Base-by-base conservation (phyloP, 2,329 filamentous ascomycete species). In the Apiospora marii region DNA sequence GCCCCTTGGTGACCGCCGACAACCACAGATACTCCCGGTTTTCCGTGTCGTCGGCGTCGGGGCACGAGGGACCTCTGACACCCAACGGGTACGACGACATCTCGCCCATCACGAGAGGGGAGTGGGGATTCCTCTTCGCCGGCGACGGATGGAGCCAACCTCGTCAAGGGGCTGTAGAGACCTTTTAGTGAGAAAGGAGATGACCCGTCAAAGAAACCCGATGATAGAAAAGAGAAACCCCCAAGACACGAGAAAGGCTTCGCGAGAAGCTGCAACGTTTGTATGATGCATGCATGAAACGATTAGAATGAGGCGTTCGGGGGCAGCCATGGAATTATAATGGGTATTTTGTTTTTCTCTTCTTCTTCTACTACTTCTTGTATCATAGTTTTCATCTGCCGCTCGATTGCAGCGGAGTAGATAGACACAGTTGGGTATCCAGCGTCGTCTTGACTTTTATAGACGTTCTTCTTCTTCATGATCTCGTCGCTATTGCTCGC, bases 1-100 rank as follows among this genome's bases (percentile, higher is more conserved):
- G 76, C 48, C 67, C 51, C 1, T 53, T 68, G n/a, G 64, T 44
- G 44, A 37, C 68, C 44, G 68, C 43, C 68, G 64, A 53, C 72
- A 41, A 41, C 8, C 34, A 41, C 34, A 64, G 58, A 34, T 73
- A 58, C 68, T 73, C 70, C 61, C 72, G 70, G 53, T 72, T 43
- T 69, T 49, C 70, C 68, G 68, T 74, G 69, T 61, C 75, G 41
- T 72, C 74, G 69, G 77, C 79, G 71, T 78, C 73, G 68, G n/a
- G 34, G 22, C 34, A 64, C 5, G 74, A 85, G 27, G 88, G 87
- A 0, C 87, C 89, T 0, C 79, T 83, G 81, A 91, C 90, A 72
- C 90, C 89, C 1, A 90, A 91, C 74, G 86, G 83, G 10, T 89
- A 88, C 74, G 89, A 90, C 27, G 90, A 92, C 77, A 89, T 92